These are phyloP conservation scores for Phytopythium delawarense DNA, from an alignment of 352 stramenopile species.

Conservation along the genomic window DNA sequence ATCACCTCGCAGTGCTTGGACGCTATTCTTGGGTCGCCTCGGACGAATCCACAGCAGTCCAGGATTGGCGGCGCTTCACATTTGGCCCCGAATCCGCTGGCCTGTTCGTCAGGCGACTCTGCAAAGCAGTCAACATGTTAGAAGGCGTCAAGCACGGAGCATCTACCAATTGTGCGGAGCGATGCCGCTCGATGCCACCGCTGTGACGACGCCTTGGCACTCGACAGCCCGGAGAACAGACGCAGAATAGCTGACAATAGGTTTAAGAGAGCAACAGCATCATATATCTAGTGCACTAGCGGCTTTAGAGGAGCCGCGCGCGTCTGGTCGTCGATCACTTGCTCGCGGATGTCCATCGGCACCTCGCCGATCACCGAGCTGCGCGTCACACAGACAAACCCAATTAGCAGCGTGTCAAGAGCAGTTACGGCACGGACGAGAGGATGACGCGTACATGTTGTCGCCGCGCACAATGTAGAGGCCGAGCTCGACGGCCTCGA, in stretches of 20 bases:
- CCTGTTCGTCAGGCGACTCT: not conserved
- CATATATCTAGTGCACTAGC: constrained; percentile 78
- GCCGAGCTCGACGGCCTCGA: constrained; percentile 88
- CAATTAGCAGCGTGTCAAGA: not conserved
- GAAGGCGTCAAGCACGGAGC: not conserved
- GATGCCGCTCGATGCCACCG: not conserved
- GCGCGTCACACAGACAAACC: not conserved
- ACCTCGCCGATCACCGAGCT: constrained; percentile 86
- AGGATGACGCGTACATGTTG: constrained; percentile 78
- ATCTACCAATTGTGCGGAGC: not conserved
- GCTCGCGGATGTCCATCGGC: constrained; percentile 83
- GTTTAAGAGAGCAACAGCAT: not conserved
- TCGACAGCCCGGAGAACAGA: not conserved
- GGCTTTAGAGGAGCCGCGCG: constrained; percentile 87
- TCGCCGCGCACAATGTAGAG: constrained; percentile 93
- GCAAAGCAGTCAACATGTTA: not conserved
- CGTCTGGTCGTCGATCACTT: constrained; percentile 88
- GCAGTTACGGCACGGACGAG: not conserved
- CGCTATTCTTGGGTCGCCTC: not conserved
- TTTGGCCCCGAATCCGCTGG: not conserved
- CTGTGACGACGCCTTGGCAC: not conserved
- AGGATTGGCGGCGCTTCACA: not conserved
- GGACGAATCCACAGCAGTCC: not conserved
- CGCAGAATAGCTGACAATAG: not conserved
- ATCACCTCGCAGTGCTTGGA: not conserved